phyloP scores from a whole-genome alignment of 2,329 filamentous ascomycete species.

The Trichoderma atrobrunneum region DNA sequence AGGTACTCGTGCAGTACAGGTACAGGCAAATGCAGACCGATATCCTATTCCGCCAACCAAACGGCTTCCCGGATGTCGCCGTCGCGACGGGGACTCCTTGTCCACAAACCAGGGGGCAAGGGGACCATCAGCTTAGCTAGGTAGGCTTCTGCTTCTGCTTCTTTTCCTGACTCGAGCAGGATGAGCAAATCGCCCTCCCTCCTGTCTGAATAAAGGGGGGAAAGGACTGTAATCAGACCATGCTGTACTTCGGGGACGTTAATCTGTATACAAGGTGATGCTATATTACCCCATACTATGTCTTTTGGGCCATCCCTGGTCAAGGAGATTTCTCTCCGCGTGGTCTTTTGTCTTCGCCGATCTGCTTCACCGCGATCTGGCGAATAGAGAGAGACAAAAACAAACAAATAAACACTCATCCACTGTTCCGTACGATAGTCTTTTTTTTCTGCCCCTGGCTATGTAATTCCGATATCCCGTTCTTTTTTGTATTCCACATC shows the following conservation, averaged over 20 bases:
- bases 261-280: background rate
- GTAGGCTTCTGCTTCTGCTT: background rate
- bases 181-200: background rate
- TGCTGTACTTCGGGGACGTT: background rate
- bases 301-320: background rate
- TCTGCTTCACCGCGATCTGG: slow-evolving; percentile 12
- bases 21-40: background rate
- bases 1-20: too few relatives aligned
- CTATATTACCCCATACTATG: background rate
- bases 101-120: background rate
- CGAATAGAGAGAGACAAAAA: background rate
- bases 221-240: background rate
- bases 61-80: slow-evolving; percentile 8
- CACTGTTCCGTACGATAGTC: background rate
- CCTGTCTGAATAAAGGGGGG: background rate
- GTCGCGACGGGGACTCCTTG: background rate
- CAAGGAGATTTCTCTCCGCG: slow-evolving; percentile 4
- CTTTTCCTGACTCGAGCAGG: background rate
- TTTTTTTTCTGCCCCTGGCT: background rate
- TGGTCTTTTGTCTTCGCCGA: background rate
- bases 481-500: background rate
- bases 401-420: background rate
- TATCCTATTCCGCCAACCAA: background rate
- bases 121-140: background rate
- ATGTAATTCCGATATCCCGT: background rate